Conservation (phyloP, 768 basidiomycete genomes). For the Pulveroboletus ravenelii region DNA sequence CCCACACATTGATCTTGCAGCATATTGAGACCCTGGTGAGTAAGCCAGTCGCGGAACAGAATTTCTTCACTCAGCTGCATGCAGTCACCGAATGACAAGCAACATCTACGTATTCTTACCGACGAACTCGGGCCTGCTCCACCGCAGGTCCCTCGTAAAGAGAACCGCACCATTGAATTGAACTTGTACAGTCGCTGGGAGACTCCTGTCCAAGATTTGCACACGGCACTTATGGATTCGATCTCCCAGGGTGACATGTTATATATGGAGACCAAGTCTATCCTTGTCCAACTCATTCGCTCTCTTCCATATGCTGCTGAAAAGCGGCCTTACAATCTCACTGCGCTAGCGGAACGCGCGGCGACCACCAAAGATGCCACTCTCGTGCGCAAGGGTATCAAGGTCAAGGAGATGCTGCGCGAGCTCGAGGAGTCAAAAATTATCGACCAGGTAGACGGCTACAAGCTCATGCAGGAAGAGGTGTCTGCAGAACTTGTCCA, state of each 20-base stretch:
- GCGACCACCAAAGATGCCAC: conserved; percentile 97
- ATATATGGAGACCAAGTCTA: conserved; percentile 99
- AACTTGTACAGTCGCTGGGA: conserved; percentile 97
- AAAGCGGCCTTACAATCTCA: conserved; percentile 84
- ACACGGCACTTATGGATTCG: conserved; percentile 93
- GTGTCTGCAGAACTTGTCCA: conserved; percentile 93
- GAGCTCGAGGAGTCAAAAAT: conserved; percentile 90
- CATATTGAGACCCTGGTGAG: conserved; percentile 92
- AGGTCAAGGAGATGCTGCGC: conserved; percentile 98
- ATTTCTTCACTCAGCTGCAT: conserved; percentile 1
- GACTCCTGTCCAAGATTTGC: conserved; percentile 96
- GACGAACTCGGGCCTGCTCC: conserved; percentile 96
- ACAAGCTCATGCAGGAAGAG: conserved; percentile 96
- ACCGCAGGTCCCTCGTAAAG: conserved; percentile 93
- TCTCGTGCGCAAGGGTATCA: conserved; percentile 95
- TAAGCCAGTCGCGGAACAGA: conserved; percentile 1
- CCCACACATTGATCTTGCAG: conserved; percentile 90
- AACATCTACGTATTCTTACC: conserved; percentile 92
- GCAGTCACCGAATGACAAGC: conserved; percentile 95
- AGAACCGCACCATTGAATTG: conserved; percentile 91
- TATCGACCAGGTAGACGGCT: conserved; percentile 77
- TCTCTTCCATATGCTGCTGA: conserved; percentile 84
- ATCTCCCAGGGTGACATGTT: conserved; percentile 98
- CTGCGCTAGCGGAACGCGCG: conserved; percentile 86
- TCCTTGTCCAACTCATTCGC: conserved; percentile 95